phyloP scores from a whole-genome alignment of 495 filamentous ascomycete species.

The Xanthoparmelia taractica region DNA sequence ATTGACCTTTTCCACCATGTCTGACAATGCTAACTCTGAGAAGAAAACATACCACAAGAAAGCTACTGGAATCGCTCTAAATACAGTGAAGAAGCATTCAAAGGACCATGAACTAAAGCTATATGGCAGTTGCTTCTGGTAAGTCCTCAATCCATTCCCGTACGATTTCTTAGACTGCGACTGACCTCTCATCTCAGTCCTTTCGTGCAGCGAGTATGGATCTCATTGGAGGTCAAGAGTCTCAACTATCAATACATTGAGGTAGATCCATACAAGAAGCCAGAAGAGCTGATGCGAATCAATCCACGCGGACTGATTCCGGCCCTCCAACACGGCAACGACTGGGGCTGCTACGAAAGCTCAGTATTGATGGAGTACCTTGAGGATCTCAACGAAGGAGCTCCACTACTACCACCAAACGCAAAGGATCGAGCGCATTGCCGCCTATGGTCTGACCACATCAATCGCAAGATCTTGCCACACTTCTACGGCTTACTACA shows the following conservation, averaged over 20 bases:
- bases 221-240: constrained; percentile 80
- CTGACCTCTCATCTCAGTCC: constrained; percentile 40
- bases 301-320: constrained; percentile 88
- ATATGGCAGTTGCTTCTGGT: constrained; percentile 91
- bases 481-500: constrained; percentile 73
- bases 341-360: constrained; percentile 86
- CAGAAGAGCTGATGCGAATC: constrained; percentile 66
- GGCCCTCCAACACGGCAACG: constrained; percentile 69
- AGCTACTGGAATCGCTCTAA: constrained; percentile 66
- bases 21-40: constrained; percentile 32
- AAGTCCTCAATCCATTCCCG: constrained; percentile 28
- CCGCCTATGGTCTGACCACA: constrained; percentile 81
- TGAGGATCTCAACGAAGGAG: constrained; percentile 62
- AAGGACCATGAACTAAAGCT: constrained; percentile 69
- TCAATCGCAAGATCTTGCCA: constrained; percentile 77
- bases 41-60: constrained; percentile 80
- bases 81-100: constrained; percentile 63
- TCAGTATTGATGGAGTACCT: constrained; percentile 79
- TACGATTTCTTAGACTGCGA: background rate
- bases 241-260: constrained; percentile 88
- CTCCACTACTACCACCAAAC: constrained; percentile 58
- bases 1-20: constrained; percentile 30
- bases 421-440: constrained; percentile 67
- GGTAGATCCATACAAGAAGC: constrained; percentile 80
- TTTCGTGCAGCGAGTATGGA: constrained; percentile 94